phyloP scores from a whole-genome alignment of 768 basidiomycete genomes.

The Lyophyllum shimeji region DNA sequence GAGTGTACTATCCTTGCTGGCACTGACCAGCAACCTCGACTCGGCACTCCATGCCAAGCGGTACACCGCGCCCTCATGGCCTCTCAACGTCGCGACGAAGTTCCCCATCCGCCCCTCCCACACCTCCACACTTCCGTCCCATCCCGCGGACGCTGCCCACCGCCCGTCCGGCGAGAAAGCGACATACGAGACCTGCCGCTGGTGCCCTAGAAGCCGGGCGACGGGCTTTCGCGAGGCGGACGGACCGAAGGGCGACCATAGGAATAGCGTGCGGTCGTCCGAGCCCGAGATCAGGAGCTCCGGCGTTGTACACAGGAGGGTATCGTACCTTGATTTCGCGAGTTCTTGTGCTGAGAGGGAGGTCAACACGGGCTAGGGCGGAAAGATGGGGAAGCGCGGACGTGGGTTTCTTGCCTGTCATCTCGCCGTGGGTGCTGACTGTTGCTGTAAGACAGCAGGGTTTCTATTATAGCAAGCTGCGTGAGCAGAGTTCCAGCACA shows the following conservation, averaged over 20 bases:
- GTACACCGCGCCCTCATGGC: slow-evolving; percentile 94
- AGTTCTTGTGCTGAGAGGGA: slow-evolving; percentile 62
- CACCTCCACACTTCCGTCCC: slow-evolving; percentile 86
- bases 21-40: slow-evolving; percentile 87
- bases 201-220: slow-evolving; percentile 88
- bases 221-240: slow-evolving; percentile 40
- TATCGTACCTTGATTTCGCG: slow-evolving; percentile 77
- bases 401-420: slow-evolving; percentile 66
- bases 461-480: background rate
- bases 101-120: slow-evolving; percentile 88
- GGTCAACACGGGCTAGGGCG: background rate
- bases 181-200: slow-evolving; percentile 91
- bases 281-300: slow-evolving; percentile 94
- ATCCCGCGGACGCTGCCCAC: slow-evolving; percentile 88
- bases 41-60: slow-evolving; percentile 95
- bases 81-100: slow-evolving; percentile 87
- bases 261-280: slow-evolving; percentile 96
- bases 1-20: slow-evolving; percentile 93
- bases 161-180: slow-evolving; percentile 93
- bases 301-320: slow-evolving; percentile 59
- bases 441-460: background rate
- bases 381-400: slow-evolving; percentile 35
- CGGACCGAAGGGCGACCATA: slow-evolving; percentile 83
- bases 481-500: background rate
- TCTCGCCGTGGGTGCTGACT: background rate